Evolutionary conservation across 177 flowering plant genomes (phyloP), one percentile per base, ranked within the genome.

Genomic region (Tripterygium wilfordii): DNA sequence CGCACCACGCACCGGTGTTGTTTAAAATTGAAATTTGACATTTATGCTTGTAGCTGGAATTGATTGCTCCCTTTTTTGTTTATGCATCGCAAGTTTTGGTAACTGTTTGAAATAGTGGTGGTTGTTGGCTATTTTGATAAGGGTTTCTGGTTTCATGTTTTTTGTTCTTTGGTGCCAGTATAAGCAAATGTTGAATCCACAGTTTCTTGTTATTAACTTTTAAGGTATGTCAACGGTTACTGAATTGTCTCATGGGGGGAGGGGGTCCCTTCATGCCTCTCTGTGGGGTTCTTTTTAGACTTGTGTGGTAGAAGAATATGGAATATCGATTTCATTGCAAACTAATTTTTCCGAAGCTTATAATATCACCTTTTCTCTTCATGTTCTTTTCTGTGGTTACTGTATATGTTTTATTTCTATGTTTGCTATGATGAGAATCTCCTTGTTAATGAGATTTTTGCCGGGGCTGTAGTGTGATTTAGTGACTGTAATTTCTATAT

Each of bases 241-340:
- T 21, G 20, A 20, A 36, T 10, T 47, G 30, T 13, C 19, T 25
- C 23, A 47, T 47, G 53, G 60, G n/a, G n/a, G n/a, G n/a, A n/a
- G n/a, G n/a, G n/a, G 56, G 51, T 38, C 52, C 51, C 30, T 21
- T 48, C 22, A 21, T 31, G 30, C 13, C 39, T 30, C 30, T 37
- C 22, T n/a, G 26, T 30, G 35, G 38, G 45, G 27, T 26, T 36
- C 31, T 26, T 21, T 0, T 5, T 22, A n/a, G 10, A 35, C 5
- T 49, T 55, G 31, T 42, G 25, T 45, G 37, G 38, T 31, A 18
- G 16, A 33, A 31, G 39, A 19, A 13, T 21, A 3, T 53, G 29
- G 10, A 48, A 39, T 25, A 22, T 45, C 21, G 31, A 19, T 5
- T 15, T n/a, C 13, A 13, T 45, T n/a, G 9, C 3, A 26, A 1